Percentiles rank a stretch among this genome's conserved stretches.
Evolutionary conservation across 495 filamentous ascomycete species (phyloP).

Genomic region (Extremus antarcticus): DNA sequence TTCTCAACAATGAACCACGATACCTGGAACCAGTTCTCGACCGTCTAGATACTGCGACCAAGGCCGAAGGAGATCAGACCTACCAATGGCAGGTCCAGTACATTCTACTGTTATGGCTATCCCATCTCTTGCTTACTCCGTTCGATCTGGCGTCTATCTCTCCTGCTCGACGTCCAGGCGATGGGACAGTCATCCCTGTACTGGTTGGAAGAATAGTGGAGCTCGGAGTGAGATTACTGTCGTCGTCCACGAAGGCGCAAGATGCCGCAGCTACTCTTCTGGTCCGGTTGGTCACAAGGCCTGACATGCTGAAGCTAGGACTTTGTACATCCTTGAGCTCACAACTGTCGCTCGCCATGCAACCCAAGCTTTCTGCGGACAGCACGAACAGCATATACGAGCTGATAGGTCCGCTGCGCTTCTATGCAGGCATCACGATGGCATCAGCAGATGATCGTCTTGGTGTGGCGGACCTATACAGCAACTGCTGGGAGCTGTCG

Average conservation of each 20-base stretch:
- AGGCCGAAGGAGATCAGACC: constrained; percentile 30
- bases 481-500: constrained; percentile 39
- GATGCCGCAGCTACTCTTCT: constrained; percentile 76
- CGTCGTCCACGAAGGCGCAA: constrained; percentile 69
- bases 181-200: neutral
- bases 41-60: constrained; percentile 41
- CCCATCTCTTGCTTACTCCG: constrained; percentile 81
- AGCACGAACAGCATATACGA: constrained; percentile 40
- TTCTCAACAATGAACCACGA: constrained; percentile 77
- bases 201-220: constrained; percentile 52
- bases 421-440: constrained; percentile 52
- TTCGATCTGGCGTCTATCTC: constrained; percentile 86
- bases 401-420: constrained; percentile 62
- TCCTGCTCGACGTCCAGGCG: neutral
- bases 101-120: constrained; percentile 81
- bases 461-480: constrained; percentile 25
- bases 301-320: constrained; percentile 74
- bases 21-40: constrained; percentile 68
- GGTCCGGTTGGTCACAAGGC: constrained; percentile 65
- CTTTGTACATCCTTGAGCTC: constrained; percentile 27
- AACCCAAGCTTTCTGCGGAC: constrained; percentile 4
- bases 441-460: neutral
- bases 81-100: constrained; percentile 78
- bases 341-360: neutral
- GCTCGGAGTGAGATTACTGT: constrained; percentile 59